Evolutionary conservation across 2,329 filamentous ascomycete species (phyloP).

Genomic region (Elsinoe fawcettii): DNA sequence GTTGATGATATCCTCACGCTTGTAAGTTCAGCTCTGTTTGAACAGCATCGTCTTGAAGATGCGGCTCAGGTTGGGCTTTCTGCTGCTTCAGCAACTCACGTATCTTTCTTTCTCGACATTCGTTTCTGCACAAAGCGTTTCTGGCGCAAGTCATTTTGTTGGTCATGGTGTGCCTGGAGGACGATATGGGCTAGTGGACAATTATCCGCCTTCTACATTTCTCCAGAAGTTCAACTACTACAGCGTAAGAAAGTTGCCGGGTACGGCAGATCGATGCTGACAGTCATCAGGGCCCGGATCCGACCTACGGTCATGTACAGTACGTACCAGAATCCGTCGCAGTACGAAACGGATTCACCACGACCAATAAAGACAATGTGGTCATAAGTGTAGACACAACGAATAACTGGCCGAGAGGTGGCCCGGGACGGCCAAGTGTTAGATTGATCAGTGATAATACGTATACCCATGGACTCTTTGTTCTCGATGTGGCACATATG

Average conservation of each 20-base stretch:
- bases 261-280: neutral
- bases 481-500: constrained; percentile 33
- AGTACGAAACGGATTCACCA: constrained; percentile 26
- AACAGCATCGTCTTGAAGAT: neutral
- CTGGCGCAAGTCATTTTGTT: constrained; percentile 23
- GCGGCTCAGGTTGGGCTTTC: neutral
- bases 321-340: constrained; percentile 33
- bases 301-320: constrained; percentile 29
- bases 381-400: constrained; percentile 30
- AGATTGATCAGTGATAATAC: constrained; percentile 31
- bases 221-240: constrained; percentile 32
- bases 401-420: constrained; percentile 37
- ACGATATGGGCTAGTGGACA: constrained; percentile 26
- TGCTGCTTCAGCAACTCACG: constrained; percentile 5
- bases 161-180: constrained; percentile 26
- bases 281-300: neutral
- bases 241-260: constrained; percentile 30
- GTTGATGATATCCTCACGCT: neutral
- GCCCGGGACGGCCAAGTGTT: constrained; percentile 28
- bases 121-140: constrained; percentile 23
- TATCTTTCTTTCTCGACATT: constrained; percentile 20
- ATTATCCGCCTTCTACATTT: constrained; percentile 27
- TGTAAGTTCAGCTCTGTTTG: neutral
- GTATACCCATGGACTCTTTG: constrained; percentile 34
- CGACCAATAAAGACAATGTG: constrained; percentile 21